Evolutionary conservation across 2,329 filamentous ascomycete species (phyloP), one percentile per base, ranked within the genome.

Genomic region (Fusarium temperatum): DNA sequence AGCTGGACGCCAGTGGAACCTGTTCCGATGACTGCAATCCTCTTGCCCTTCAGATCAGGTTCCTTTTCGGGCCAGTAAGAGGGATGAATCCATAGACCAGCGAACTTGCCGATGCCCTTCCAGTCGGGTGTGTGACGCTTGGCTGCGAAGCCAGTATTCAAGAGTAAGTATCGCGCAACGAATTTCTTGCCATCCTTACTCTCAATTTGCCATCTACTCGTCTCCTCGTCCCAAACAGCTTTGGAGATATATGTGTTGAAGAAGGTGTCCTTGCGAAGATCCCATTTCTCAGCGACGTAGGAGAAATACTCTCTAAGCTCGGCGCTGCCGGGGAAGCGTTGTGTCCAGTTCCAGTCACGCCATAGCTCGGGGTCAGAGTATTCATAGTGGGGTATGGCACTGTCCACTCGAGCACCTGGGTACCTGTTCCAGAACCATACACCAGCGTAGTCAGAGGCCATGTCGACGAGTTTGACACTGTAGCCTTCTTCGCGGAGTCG

Each of bases 161-260:
- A 18, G n/a, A 58, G 24, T 0, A 58, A 18, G 15, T 50, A 58
- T 28, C 18, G 28, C 22, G 36, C 47, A 8, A 35, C 13, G 17
- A 54, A 41, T n/a, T 30, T 58, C 30, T 50, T 50, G 0, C 32
- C 32, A 2, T 58, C 30, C 4, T 28, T 54, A 13, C 36, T 41
- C 10, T 24, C 26, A 0, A 61, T 35, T 2, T 63, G 20, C 51
- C 66, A 39, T 41, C 36, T 58, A 6, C 6, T 36, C 1, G 8
- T 1, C 5, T 50, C 13, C 12, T 58, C 41, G 1, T n/a, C 18
- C 55, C 55, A 58, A 1, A 51, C 47, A 6, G 70, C 61, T 1
- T 61, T 70, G 1, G 79, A 76, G 62, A 87, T 78, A 77, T 87
- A 89, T 12, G 80, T 79, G 20, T 50, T 36, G 41, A 58, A 58